Conservation (phyloP, 345 rosid genomes). For the Anastatica hierochuntica region DNA sequence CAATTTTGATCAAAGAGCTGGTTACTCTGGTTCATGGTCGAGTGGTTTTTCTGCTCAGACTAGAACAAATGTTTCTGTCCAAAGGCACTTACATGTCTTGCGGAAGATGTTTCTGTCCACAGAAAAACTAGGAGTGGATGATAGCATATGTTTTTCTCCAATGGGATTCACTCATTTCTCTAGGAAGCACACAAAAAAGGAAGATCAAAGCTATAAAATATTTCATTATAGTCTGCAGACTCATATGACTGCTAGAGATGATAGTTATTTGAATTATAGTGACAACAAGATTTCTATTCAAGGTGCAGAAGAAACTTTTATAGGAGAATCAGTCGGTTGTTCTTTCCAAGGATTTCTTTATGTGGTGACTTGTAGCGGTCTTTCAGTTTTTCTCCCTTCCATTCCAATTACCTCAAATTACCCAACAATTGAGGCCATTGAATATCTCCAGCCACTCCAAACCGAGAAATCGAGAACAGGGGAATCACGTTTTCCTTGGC, state of each 20-base stretch:
- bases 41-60: conserved; percentile 46
- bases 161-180: conserved; percentile 69
- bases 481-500: conserved; percentile 49
- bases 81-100: conserved; percentile 29
- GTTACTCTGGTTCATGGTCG: conserved; percentile 28
- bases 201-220: conserved; percentile 30
- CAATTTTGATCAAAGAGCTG: conserved; percentile 26
- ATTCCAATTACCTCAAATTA: conserved; percentile 46
- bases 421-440: conserved; percentile 47
- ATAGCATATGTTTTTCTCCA: conserved; percentile 65
- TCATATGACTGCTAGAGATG: conserved; percentile 39
- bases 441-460: conserved; percentile 36
- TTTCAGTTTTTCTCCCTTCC: conserved; percentile 86
- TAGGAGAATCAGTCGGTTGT: conserved; percentile 76
- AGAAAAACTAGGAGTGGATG: conserved; percentile 48
- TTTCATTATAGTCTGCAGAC: conserved; percentile 50
- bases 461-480: conserved; percentile 24
- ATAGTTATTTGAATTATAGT: conserved; percentile 37
- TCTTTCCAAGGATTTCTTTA: conserved; percentile 76
- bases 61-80: conserved; percentile 25
- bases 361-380: conserved; percentile 69
- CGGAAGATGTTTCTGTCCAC: conserved; percentile 54
- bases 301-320: conserved; percentile 37
- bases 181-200: conserved; percentile 33
- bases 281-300: conserved; percentile 18